A percentile compares a stretch with the other conserved stretches of the same genome.
phyloP scores from a whole-genome alignment of 768 basidiomycete genomes.

The Paxillus involutus region DNA sequence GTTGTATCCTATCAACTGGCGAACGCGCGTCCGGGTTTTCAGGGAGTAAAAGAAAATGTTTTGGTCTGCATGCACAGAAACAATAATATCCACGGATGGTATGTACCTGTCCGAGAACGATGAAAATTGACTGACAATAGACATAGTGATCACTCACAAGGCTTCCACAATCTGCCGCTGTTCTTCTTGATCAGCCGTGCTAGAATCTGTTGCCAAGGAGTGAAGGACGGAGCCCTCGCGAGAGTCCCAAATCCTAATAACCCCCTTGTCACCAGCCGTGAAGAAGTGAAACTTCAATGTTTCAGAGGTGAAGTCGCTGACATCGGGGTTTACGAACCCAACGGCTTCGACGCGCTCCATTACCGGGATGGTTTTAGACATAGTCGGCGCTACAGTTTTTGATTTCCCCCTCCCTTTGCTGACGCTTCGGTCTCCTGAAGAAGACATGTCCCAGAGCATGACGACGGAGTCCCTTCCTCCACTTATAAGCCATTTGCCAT shows the following conservation, averaged over 20 bases:
- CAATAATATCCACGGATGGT: slow-evolving; percentile 57
- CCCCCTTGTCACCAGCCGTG: slow-evolving; percentile 90
- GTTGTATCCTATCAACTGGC: slow-evolving; percentile 94
- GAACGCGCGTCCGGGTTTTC: slow-evolving; percentile 55
- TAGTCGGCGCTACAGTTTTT: slow-evolving; percentile 48
- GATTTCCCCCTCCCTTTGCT: slow-evolving; percentile 43
- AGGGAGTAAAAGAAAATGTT: slow-evolving; percentile 93
- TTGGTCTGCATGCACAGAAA: slow-evolving; percentile 93
- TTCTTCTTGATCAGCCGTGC: slow-evolving; percentile 59
- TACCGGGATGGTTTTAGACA: slow-evolving; percentile 78
- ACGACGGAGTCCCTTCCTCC: slow-evolving; percentile 94
- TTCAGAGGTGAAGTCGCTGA: slow-evolving; percentile 36
- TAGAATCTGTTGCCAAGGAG: slow-evolving; percentile 48
- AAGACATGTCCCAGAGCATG: slow-evolving; percentile 82
- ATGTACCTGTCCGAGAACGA: slow-evolving; percentile 55
- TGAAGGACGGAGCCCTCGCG: slow-evolving; percentile 61
- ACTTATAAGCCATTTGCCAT: slow-evolving; percentile 88
- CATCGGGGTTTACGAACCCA: slow-evolving; percentile 61
- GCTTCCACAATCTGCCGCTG: slow-evolving; percentile 82
- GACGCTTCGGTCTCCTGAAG: slow-evolving; percentile 5
- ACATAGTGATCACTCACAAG: slow-evolving; percentile 56
- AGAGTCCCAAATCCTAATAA: slow-evolving; percentile 84
- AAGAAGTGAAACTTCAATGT: slow-evolving; percentile 61
- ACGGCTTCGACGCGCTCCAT: slow-evolving; percentile 88
- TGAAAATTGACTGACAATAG: slow-evolving; percentile 13